A percentile compares a stretch with the other conserved stretches of the same genome.
Conservation (phyloP, 345 rosid genomes). For the Eucalyptus curtisii region DNA sequence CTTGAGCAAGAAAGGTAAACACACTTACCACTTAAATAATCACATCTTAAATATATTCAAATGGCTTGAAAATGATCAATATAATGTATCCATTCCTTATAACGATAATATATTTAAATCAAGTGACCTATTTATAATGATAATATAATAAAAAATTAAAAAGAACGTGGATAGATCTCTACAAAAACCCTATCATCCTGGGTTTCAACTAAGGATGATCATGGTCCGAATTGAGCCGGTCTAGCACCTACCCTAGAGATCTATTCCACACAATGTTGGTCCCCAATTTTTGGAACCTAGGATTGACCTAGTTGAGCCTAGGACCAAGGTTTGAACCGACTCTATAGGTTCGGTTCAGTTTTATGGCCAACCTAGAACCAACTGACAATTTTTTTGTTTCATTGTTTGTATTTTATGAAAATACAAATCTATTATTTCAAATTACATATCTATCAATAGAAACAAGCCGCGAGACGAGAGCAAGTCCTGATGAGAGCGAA, state of each 20-base stretch:
- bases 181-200: neutral
- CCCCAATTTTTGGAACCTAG: neutral
- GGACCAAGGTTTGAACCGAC: rapidly evolving
- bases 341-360: neutral
- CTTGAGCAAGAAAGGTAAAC: neutral
- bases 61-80: neutral
- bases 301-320: neutral
- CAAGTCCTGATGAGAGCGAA: too few relatives aligned
- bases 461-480: too few relatives aligned
- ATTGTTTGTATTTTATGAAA: too few relatives aligned
- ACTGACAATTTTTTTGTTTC: neutral
- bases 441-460: too few relatives aligned
- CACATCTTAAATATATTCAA: neutral
- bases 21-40: neutral
- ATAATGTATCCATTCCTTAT: neutral
- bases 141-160: neutral
- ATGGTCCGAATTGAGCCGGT: rapidly evolving
- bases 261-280: neutral
- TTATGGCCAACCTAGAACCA: neutral
- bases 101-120: neutral
- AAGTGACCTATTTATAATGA: neutral
- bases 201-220: constrained; percentile 1
- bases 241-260: neutral
- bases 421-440: too few relatives aligned
- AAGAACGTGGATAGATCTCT: neutral